Base-by-base conservation (phyloP, 441 rosid genomes). In the Corymbia citriodora region DNA sequence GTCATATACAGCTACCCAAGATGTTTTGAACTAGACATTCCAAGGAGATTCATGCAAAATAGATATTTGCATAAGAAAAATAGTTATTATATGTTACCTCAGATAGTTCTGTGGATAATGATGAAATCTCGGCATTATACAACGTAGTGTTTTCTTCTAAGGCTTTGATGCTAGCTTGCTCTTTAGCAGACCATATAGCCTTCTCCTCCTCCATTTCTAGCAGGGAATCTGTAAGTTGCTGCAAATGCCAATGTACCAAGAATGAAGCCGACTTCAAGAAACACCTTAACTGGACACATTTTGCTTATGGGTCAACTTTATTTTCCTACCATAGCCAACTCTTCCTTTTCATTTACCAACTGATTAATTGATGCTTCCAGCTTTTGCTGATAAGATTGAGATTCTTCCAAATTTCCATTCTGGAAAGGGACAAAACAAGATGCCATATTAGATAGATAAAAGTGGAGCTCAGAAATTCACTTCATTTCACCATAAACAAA, bases 121-220 rank as follows among this genome's bases (percentile, higher is more conserved):
- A 93, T 88, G 72, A 83, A 55, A 93, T 92, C 93, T 97, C 95
- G 36, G 91, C 91, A 79, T 92, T 92, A 88, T 92, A 90, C 63
- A 90, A 91, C 65, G 92, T 93, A 89, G 94, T 91, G 90, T 95
- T 95, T 94, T 95, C 96, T 92, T 96, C 96, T 87, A 95, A 93
- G 87, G 96, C 95, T 91, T 92, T 93, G 82, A 94, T 87, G 54
- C 94, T 95, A 93, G 94, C 96, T 94, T 94, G 96, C 94, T 97
- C 99, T 93, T 94, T 97, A 48, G 96, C 93, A 92, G 90, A 92
- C 98, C 97, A 96, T 92, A 97, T 94, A 72, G 98, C 97, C 94
- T 94, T 98, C 92, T 96, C 99, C 93, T 97, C 99, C 93, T 97
- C 99, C 94, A 97, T 96, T 92, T 96, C 98, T 94, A 96, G 93